Percentiles rank a stretch among this genome's conserved stretches.
phyloP scores from a whole-genome alignment of 1,284 basidiomycete genomes.

The Phylloporus sp. region DNA sequence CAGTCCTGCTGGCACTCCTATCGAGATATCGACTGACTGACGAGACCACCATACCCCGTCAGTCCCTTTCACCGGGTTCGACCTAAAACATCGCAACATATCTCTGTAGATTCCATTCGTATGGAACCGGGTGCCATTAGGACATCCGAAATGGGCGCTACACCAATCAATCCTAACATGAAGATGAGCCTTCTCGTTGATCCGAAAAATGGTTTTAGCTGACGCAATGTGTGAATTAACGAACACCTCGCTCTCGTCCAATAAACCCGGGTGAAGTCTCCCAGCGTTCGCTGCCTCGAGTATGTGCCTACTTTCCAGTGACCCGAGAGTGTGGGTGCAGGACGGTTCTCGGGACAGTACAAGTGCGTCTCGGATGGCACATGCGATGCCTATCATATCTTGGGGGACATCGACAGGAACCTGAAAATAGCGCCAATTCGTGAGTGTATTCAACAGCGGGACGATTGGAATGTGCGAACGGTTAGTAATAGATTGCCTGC shows the following conservation, averaged over 20 bases:
- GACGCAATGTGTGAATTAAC: constrained; percentile 37
- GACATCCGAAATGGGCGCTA: constrained; percentile 37
- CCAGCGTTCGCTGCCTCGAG: constrained; percentile 27
- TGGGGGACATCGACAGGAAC: constrained; percentile 18
- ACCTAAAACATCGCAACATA: constrained; percentile 36
- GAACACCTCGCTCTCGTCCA: constrained; percentile 14
- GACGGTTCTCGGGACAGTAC: constrained; percentile 19
- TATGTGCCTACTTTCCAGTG: constrained; percentile 34
- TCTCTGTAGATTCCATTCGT: constrained; percentile 25
- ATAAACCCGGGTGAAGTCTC: constrained; percentile 24
- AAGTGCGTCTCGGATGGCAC: constrained; percentile 31
- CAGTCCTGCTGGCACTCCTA: constrained; percentile 26
- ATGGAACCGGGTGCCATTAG: constrained; percentile 27
- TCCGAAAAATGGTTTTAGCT: neutral
- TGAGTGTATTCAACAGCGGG: neutral
- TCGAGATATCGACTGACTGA: constrained; percentile 18
- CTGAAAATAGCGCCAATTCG: constrained; percentile 11
- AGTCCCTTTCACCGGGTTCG: constrained; percentile 28
- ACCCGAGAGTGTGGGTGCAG: constrained; percentile 31
- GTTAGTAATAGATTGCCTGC: constrained; percentile 33
- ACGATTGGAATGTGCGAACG: constrained; percentile 23
- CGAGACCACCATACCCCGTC: constrained; percentile 25
- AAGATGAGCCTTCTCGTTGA: neutral
- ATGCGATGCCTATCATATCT: constrained; percentile 26
- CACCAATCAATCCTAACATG: constrained; percentile 33